These are phyloP conservation scores for Scytalidium lignicola DNA, from an alignment of 2,329 filamentous ascomycete species.

Conservation along the genomic window DNA sequence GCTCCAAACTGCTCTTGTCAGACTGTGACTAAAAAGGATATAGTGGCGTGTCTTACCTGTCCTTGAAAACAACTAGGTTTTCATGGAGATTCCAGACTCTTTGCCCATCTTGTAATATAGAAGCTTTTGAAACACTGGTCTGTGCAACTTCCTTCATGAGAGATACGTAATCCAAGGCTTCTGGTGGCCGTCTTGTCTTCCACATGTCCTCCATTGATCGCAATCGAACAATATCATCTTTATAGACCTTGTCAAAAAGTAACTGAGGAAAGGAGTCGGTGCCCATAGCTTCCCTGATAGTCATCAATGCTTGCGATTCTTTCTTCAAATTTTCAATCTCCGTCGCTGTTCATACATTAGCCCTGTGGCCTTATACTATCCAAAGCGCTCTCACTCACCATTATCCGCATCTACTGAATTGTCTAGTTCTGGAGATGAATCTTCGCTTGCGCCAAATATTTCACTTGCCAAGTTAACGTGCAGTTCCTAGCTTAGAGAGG, in stretches of 20 bases:
- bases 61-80: slow-evolving; percentile 79
- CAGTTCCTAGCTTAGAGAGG: background rate
- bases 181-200: slow-evolving; percentile 73
- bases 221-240: slow-evolving; percentile 75
- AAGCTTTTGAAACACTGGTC: slow-evolving; percentile 41
- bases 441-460: slow-evolving; percentile 87
- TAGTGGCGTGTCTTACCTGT: slow-evolving; percentile 46
- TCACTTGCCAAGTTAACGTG: slow-evolving; percentile 49
- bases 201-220: slow-evolving; percentile 94
- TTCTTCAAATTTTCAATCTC: slow-evolving; percentile 85
- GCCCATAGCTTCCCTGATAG: slow-evolving; percentile 76
- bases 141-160: slow-evolving; percentile 51
- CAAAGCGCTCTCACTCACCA: slow-evolving; percentile 36
- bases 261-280: slow-evolving; percentile 70
- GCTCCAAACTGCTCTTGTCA: slow-evolving; percentile 50
- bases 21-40: background rate
- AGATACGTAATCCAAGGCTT: slow-evolving; percentile 64
- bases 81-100: slow-evolving; percentile 75
- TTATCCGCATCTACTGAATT: slow-evolving; percentile 78
- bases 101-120: slow-evolving; percentile 63
- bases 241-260: slow-evolving; percentile 92
- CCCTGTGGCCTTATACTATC: slow-evolving; percentile 6
- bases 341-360: slow-evolving; percentile 40
- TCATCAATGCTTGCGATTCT: slow-evolving; percentile 78
- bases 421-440: slow-evolving; percentile 74